Conservation (phyloP, 768 basidiomycete species). For the Calocybe cyanea region DNA sequence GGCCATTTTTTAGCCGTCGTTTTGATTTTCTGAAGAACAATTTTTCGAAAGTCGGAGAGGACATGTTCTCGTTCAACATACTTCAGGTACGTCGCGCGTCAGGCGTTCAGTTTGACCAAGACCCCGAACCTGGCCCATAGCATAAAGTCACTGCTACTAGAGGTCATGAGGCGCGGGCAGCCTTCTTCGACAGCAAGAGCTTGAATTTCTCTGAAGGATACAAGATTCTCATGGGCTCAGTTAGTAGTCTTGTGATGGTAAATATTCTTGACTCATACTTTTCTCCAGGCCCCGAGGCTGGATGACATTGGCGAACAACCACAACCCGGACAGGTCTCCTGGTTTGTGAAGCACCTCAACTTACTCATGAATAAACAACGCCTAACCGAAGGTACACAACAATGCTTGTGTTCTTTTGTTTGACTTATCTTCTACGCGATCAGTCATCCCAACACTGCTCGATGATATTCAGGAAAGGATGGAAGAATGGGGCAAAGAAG, state of each 20-base stretch:
- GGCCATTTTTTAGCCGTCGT: slow-evolving; percentile 28
- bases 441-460: slow-evolving; percentile 15
- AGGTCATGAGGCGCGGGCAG: slow-evolving; percentile 29
- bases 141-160: slow-evolving; percentile 23
- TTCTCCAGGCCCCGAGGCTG: slow-evolving; percentile 17
- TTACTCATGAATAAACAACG: slow-evolving; percentile 13
- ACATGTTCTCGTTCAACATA: slow-evolving; percentile 26
- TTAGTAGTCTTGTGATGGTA: slow-evolving; percentile 10
- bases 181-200: slow-evolving; percentile 26
- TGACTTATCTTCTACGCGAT: neutral
- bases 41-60: slow-evolving; percentile 20
- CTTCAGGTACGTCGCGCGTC: slow-evolving; percentile 20
- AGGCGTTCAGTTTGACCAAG: too few relatives aligned
- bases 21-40: slow-evolving; percentile 24
- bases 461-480: slow-evolving; percentile 14
- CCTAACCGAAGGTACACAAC: slow-evolving; percentile 14
- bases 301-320: slow-evolving; percentile 19
- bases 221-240: slow-evolving; percentile 29
- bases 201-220: slow-evolving; percentile 31
- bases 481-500: slow-evolving; percentile 13
- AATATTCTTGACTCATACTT: slow-evolving; percentile 15
- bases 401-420: neutral
- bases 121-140: neutral
- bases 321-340: slow-evolving; percentile 15
- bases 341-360: slow-evolving; percentile 18